phyloP scores from a whole-genome alignment of 768 basidiomycete genomes.

The Xerocomellus chrysenteron region DNA sequence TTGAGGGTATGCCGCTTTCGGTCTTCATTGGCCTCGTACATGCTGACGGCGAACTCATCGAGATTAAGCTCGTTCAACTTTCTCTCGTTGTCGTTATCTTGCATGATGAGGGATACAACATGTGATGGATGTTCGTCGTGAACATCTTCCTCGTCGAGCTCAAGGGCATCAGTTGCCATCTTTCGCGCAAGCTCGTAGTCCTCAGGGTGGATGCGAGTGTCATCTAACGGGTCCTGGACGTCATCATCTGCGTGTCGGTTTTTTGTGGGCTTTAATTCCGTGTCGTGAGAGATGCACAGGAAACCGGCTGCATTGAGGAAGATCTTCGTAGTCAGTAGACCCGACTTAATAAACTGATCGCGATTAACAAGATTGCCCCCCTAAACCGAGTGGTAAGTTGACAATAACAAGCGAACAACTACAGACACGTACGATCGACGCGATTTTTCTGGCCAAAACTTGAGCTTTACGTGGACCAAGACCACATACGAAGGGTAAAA shows the following conservation, averaged over 20 bases:
- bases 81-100: conserved; percentile 70
- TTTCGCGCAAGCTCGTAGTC: conserved; percentile 98
- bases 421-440: conserved; percentile 55
- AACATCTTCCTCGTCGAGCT: conserved; percentile 96
- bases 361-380: conserved; percentile 87
- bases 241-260: conserved; percentile 62
- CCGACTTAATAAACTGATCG: conserved; percentile 80
- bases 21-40: conserved; percentile 79
- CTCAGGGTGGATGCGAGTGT: conserved; percentile 94
- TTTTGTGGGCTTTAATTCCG: conserved; percentile 59
- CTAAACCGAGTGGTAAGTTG: conserved; percentile 39
- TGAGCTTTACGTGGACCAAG: conserved; percentile 94
- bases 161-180: conserved; percentile 97
- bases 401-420: not conserved
- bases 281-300: conserved; percentile 78
- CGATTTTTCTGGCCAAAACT: conserved; percentile 77
- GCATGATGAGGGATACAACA: conserved; percentile 83
- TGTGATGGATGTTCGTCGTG: conserved; percentile 91
- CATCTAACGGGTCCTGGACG: conserved; percentile 85
- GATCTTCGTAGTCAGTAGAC: conserved; percentile 79
- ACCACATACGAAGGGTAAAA: conserved; percentile 89
- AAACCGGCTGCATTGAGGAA: conserved; percentile 94
- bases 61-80: conserved; percentile 90
- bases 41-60: conserved; percentile 93
- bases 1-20: conserved; percentile 89